Percentiles rank a stretch among this genome's conserved stretches.
phyloP scores from a whole-genome alignment of 208 protist genomes.

The Acanthamoeba castellanii region DNA sequence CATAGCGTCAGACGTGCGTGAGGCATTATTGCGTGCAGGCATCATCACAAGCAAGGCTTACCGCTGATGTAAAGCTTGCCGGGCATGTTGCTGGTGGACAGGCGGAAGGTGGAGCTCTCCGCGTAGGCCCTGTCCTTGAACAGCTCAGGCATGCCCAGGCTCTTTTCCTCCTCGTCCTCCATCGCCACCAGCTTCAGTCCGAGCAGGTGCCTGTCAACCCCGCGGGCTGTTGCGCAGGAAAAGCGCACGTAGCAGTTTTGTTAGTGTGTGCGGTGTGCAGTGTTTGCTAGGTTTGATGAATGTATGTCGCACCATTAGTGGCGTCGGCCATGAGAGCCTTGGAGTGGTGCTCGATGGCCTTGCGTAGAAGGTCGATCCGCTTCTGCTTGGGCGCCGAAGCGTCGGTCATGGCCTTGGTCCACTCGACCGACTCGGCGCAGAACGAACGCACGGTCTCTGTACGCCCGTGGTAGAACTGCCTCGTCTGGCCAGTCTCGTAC shows the following conservation, averaged over 20 bases:
- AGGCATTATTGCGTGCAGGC: no score
- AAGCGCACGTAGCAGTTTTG: neutral
- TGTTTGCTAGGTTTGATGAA: no score
- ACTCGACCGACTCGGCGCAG: slow-evolving; percentile 66
- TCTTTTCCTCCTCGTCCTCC: slow-evolving; percentile 47
- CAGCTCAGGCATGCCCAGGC: neutral
- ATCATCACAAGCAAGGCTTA: neutral
- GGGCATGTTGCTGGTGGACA: slow-evolving; percentile 52
- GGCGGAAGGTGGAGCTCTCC: slow-evolving; percentile 36
- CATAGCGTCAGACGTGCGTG: no score
- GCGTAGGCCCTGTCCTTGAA: slow-evolving; percentile 46
- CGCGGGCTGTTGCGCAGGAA: neutral
- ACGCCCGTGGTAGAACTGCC: slow-evolving; percentile 65
- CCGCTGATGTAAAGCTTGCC: slow-evolving; percentile 54
- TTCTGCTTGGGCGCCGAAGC: slow-evolving; percentile 12
- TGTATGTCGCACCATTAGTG: neutral
- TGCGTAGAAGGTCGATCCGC: slow-evolving; percentile 22
- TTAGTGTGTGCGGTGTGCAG: neutral
- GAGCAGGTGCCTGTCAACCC: slow-evolving; percentile 16
- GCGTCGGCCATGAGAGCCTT: slow-evolving; percentile 46
- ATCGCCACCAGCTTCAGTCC: slow-evolving; percentile 14
- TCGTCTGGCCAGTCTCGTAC: slow-evolving; percentile 69
- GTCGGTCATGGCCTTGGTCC: slow-evolving; percentile 27
- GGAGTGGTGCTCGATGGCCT: slow-evolving; percentile 54
- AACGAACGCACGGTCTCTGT: slow-evolving; percentile 75